Evolutionary conservation across 345 rosid species (phyloP), one percentile per base, ranked within the genome.

Genomic region (Corchorus capsularis): DNA sequence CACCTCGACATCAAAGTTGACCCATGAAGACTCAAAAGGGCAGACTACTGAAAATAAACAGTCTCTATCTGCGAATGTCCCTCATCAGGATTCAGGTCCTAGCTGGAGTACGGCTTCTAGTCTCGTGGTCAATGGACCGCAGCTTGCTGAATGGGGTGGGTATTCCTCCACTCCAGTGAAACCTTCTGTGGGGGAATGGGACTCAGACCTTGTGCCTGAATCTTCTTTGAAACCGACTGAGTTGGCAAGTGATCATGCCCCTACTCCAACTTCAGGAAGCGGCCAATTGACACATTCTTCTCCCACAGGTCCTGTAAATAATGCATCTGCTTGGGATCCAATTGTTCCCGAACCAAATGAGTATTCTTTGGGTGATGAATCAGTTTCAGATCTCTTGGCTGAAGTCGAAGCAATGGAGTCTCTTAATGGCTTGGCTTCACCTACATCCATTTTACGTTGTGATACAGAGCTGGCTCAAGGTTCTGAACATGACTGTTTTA

Each of bases 361-460:
- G 56, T 91, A 83, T 72, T 61, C 92, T 55, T 79, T 87, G 63
- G 90, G 76, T 55, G 98, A 93, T 83, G 99, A 96, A 79, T 96
- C 99, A 17, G 98, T 96, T 83, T 96, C 99, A 63, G 99, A 96
- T 83, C 91, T 96, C 62, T 82, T 96, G 86, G 99, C 99, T n/a
- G 98, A 93, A 83, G 97, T 93, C 75, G 99, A 96, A 88, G 99
- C 99, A 13, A 93, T 93, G 98, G 98, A 93, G 79, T 89, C 94
- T 66, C 89, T 89, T 52, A 80, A 84, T 79, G 90, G 91, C 59
- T 83, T 93, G 74, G 86, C 93, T 73, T 92, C 98, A 32, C 93
- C 97, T 27, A 91, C 98, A 78, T 91, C 93, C 9, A 87, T 79
- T 71, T 73, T 91, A 75, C 88, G 80, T 67, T 79, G 83, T 46